Evolutionary conservation across 768 basidiomycete genomes (phyloP).

Genomic region (Chalciporus pseudorubinellus): DNA sequence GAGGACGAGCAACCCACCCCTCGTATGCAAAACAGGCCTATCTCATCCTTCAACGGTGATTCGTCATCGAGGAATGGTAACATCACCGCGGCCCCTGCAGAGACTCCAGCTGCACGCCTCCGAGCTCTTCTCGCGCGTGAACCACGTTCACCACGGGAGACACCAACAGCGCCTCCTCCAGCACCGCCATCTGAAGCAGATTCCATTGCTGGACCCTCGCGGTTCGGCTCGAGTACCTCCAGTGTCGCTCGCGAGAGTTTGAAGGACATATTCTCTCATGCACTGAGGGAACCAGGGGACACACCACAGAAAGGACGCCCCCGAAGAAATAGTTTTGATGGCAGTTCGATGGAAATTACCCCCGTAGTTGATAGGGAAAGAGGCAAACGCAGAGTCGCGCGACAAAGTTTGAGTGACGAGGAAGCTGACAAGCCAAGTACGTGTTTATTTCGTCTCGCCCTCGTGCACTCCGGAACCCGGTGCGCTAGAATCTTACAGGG

Average conservation of each 20-base stretch:
- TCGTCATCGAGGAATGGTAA: constrained; percentile 3
- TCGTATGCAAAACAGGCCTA: constrained; percentile 22
- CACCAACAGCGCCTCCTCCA: constrained; percentile 26
- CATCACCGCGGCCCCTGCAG: constrained; percentile 21
- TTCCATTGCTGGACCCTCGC: constrained; percentile 10
- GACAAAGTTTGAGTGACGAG: constrained; percentile 66
- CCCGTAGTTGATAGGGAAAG: constrained; percentile 44
- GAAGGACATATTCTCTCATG: constrained; percentile 64
- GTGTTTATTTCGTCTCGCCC: constrained; percentile 22
- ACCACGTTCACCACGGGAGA: constrained; percentile 37
- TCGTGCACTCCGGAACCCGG: constrained; percentile 3
- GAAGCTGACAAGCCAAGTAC: constrained; percentile 58
- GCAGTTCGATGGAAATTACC: constrained; percentile 57
- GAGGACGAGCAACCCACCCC: constrained; percentile 33
- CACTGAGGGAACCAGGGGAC: constrained; percentile 59
- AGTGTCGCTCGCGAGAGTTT: constrained; percentile 58
- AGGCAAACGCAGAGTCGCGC: constrained; percentile 46
- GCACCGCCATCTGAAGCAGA: constrained; percentile 29
- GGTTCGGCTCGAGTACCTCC: constrained; percentile 31
- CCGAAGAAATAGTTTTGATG: constrained; percentile 59
- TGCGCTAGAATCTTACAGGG: constrained; percentile 22
- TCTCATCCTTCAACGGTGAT: constrained; percentile 14
- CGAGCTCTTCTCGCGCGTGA: constrained; percentile 59
- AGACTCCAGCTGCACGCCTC: constrained; percentile 59
- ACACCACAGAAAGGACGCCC: constrained; percentile 55